A percentile compares a stretch with the other conserved stretches of the same genome.
phyloP scores from a whole-genome alignment of 305 asterid genomes.

The Fraxinus floribunda region DNA sequence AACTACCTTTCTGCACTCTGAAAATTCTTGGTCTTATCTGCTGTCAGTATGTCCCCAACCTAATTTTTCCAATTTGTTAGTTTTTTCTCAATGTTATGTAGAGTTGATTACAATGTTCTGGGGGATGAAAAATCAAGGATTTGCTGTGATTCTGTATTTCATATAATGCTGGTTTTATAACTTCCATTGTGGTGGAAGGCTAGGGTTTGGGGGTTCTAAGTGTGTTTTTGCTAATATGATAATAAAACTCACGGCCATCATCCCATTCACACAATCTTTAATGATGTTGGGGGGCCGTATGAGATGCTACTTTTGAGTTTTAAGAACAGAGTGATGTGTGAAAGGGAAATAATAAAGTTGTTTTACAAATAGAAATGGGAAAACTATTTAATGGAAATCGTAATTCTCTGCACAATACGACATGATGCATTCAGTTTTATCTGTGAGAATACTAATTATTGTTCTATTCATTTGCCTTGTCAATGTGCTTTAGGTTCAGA shows the following conservation, averaged over 20 bases:
- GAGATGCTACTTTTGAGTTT: neutral
- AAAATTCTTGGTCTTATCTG: neutral
- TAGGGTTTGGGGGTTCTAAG: neutral
- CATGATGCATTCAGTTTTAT: neutral
- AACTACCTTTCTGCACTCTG: neutral
- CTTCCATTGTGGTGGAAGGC: neutral
- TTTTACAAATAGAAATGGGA: neutral
- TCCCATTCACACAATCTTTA: neutral
- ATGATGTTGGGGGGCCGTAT: neutral
- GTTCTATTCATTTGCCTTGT: slow-evolving; percentile 16
- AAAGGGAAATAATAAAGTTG: neutral
- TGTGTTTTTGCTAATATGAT: neutral
- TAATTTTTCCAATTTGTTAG: neutral
- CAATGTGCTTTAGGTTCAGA: slow-evolving; percentile 67
- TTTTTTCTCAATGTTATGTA: neutral
- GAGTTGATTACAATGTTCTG: neutral
- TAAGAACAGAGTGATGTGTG: neutral
- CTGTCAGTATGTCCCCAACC: neutral
- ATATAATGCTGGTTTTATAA: neutral
- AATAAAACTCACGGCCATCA: neutral
- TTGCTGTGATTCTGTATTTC: neutral
- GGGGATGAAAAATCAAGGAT: neutral
- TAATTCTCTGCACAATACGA: neutral
- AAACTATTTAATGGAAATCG: neutral
- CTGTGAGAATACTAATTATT: neutral